phyloP scores from a whole-genome alignment of 768 basidiomycete genomes.

The Amanita pallidorosea region DNA sequence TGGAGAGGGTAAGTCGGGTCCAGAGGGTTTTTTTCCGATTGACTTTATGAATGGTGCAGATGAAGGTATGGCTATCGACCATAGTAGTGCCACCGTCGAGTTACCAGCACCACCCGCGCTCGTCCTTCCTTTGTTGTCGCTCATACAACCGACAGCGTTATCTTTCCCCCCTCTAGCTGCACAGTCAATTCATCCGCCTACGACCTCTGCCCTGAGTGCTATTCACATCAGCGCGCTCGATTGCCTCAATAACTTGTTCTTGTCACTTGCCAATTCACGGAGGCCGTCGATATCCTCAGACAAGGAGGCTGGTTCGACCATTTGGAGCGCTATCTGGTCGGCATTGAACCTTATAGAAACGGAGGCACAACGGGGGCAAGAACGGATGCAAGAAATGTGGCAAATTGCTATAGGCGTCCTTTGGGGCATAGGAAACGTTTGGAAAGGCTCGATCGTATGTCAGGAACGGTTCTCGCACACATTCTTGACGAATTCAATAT shows the following conservation, averaged over 20 bases:
- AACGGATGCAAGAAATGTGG: slow-evolving; percentile 67
- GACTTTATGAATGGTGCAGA: slow-evolving; percentile 15
- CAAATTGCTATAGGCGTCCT: slow-evolving; percentile 71
- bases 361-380: slow-evolving; percentile 51
- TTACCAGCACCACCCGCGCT: slow-evolving; percentile 39
- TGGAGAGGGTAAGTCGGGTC: slow-evolving; percentile 16
- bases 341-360: slow-evolving; percentile 51
- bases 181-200: slow-evolving; percentile 76
- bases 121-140: slow-evolving; percentile 54
- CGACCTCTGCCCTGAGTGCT: slow-evolving; percentile 73
- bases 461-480: slow-evolving; percentile 6
- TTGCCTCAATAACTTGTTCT: slow-evolving; percentile 83
- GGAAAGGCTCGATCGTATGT: slow-evolving; percentile 54
- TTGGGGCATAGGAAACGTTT: slow-evolving; percentile 79
- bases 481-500: neutral
- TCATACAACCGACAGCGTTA: slow-evolving; percentile 65
- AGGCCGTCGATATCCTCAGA: slow-evolving; percentile 32
- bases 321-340: slow-evolving; percentile 63
- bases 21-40: neutral
- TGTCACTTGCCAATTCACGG: slow-evolving; percentile 50
- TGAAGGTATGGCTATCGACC: slow-evolving; percentile 31
- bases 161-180: slow-evolving; percentile 71
- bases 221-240: slow-evolving; percentile 82
- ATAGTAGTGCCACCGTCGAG: slow-evolving; percentile 24
- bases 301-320: slow-evolving; percentile 31